Conservation (phyloP, 2,329 filamentous ascomycete genomes). For the Fusarium sp. region DNA sequence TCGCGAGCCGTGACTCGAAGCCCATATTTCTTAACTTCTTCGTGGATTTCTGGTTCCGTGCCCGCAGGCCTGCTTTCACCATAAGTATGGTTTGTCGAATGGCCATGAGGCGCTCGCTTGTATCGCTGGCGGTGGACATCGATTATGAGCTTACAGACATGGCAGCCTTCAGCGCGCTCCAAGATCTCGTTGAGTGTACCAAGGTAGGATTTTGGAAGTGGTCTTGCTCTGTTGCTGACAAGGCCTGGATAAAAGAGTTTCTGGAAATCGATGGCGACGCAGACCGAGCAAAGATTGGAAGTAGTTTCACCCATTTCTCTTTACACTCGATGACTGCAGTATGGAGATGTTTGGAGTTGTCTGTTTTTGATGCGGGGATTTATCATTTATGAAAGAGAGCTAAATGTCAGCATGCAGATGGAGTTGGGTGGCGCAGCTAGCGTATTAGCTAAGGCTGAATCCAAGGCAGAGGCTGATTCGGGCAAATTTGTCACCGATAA, state of each 20-base stretch:
- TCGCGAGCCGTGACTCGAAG: background rate
- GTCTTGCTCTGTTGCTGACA: background rate
- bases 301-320: accelerated
- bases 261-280: constrained; percentile 5
- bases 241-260: background rate
- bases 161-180: background rate
- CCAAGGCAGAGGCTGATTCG: background rate
- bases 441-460: background rate
- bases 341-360: too few species aligned
- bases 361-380: background rate
- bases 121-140: constrained; percentile 10
- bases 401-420: background rate
- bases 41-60: background rate
- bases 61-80: background rate
- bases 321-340: accelerated
- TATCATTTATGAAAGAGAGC: background rate
- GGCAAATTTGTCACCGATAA: background rate
- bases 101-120: background rate
- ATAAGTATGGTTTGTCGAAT: background rate
- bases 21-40: constrained; percentile 1
- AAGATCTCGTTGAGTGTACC: constrained; percentile 7
- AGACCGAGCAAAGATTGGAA: background rate
- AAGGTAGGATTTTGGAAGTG: background rate
- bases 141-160: constrained; percentile 4
- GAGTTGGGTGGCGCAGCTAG: background rate